Percentiles rank a stretch among this genome's conserved stretches.
These are phyloP conservation scores for Suhomyces bokatorum DNA, from an alignment of 1,139 yeast species.

Conservation along the genomic window DNA sequence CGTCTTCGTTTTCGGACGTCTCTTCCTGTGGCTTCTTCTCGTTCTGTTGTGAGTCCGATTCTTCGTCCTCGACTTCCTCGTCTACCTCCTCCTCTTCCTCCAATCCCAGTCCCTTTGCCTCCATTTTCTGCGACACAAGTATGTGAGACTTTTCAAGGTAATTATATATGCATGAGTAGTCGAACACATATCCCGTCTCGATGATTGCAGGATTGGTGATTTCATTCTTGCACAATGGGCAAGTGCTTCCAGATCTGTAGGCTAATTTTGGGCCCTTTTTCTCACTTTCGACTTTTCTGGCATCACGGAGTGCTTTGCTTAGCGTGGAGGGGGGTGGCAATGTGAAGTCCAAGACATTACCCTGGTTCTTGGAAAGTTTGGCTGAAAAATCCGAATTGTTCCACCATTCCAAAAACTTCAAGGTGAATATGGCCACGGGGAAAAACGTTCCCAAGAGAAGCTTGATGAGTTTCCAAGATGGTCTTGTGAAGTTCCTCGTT, in stretches of 20 bases:
- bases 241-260: constrained; percentile 40
- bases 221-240: constrained; percentile 72
- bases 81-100: constrained; percentile 17
- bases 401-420: constrained; percentile 97
- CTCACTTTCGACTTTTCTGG: constrained; percentile 4
- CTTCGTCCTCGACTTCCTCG: constrained; percentile 15
- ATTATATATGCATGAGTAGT: constrained; percentile 81
- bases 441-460: constrained; percentile 54
- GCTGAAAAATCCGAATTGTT: constrained; percentile 73
- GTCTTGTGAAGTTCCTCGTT: constrained; percentile 35
- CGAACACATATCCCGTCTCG: constrained; percentile 89
- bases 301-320: constrained; percentile 15
- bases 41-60: constrained; percentile 18
- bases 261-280: constrained; percentile 14
- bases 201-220: constrained; percentile 81
- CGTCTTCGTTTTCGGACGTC: constrained; percentile 17
- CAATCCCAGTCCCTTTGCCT: constrained; percentile 9
- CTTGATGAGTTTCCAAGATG: constrained; percentile 41
- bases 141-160: constrained; percentile 54
- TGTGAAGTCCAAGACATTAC: constrained; percentile 49
- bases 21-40: constrained; percentile 15
- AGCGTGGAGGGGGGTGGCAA: constrained; percentile 55
- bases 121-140: constrained; percentile 27
- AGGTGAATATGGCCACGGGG: constrained; percentile 80
- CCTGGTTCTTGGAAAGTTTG: constrained; percentile 55